Conservation (phyloP, 2,329 filamentous ascomycete genomes). For the Herpotrichia juniperi region DNA sequence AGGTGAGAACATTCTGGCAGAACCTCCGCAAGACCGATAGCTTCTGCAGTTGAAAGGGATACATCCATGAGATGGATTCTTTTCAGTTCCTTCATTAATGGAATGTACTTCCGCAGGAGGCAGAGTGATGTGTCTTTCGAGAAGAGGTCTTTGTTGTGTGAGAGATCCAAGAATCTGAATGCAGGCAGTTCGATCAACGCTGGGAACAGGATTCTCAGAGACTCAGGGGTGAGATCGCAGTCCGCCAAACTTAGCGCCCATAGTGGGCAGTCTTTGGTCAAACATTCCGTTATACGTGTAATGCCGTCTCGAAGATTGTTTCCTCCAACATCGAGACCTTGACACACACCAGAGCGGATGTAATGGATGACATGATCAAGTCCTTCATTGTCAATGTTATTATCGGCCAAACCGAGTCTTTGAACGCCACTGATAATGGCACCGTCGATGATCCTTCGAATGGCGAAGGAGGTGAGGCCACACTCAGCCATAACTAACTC, state of each 20-base stretch:
- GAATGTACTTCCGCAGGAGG: constrained; percentile 81
- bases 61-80: constrained; percentile 88
- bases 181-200: constrained; percentile 71
- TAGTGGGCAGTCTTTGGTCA: constrained; percentile 61
- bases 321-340: constrained; percentile 86
- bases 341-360: constrained; percentile 76
- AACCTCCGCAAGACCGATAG: constrained; percentile 88
- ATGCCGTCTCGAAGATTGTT: constrained; percentile 69
- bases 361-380: constrained; percentile 79
- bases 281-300: constrained; percentile 55
- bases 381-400: constrained; percentile 75
- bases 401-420: constrained; percentile 82
- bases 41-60: constrained; percentile 82
- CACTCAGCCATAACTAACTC: constrained; percentile 85
- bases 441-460: constrained; percentile 80
- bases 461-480: constrained; percentile 70
- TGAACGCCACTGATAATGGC: constrained; percentile 78
- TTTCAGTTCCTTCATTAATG: constrained; percentile 77
- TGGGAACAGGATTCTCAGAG: constrained; percentile 77
- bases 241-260: constrained; percentile 87
- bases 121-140: constrained; percentile 75
- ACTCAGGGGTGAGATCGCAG: constrained; percentile 77
- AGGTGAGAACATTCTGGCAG: constrained; percentile 81
- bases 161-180: constrained; percentile 89
- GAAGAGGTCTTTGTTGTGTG: constrained; percentile 85